A percentile compares a stretch with the other conserved stretches of the same genome.
These are phyloP conservation scores for Rubroboletus satanas DNA, from an alignment of 768 basidiomycete species.

Conservation along the genomic window DNA sequence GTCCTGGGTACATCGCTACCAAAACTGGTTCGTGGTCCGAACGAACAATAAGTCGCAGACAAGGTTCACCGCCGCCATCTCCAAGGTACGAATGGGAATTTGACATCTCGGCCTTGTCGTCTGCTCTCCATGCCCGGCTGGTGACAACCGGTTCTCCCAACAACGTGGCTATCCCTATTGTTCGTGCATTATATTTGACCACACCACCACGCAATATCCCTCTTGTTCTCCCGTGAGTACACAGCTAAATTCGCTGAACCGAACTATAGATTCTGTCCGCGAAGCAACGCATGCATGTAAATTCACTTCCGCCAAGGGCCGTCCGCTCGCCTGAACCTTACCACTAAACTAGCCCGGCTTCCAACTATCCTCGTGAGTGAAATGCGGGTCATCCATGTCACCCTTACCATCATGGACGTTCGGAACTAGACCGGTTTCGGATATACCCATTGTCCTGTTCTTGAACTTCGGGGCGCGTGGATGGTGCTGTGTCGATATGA, in stretches of 20 bases:
- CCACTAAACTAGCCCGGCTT: background rate
- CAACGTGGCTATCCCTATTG: conserved; percentile 25
- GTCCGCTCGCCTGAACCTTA: conserved; percentile 9
- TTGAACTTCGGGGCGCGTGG: conserved; percentile 16
- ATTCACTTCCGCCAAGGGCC: conserved; percentile 17
- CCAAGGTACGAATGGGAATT: conserved; percentile 30
- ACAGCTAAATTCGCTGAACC: background rate
- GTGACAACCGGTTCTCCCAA: conserved; percentile 18
- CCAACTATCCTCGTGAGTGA: conserved; percentile 12
- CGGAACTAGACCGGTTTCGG: conserved; percentile 38
- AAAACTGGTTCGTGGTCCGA: conserved; percentile 9
- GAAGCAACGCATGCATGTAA: conserved; percentile 6
- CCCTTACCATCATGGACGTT: conserved; percentile 9
- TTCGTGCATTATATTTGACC: conserved; percentile 18
- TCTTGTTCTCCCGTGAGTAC: conserved; percentile 15
- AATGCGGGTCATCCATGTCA: conserved; percentile 12
- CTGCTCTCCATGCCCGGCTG: background rate
- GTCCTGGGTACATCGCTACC: conserved; percentile 5
- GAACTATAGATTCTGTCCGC: conserved; percentile 3
- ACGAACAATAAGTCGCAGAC: conserved; percentile 26
- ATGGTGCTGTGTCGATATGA: conserved; percentile 18
- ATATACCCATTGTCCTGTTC: conserved; percentile 31
- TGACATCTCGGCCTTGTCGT: conserved; percentile 4
- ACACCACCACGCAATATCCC: background rate
- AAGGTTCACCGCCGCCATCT: conserved; percentile 25